Percentiles rank a stretch among this genome's conserved stretches.
Evolutionary conservation across 208 protist species (phyloP).

Genomic region (Acanthamoeba lenticulata): DNA sequence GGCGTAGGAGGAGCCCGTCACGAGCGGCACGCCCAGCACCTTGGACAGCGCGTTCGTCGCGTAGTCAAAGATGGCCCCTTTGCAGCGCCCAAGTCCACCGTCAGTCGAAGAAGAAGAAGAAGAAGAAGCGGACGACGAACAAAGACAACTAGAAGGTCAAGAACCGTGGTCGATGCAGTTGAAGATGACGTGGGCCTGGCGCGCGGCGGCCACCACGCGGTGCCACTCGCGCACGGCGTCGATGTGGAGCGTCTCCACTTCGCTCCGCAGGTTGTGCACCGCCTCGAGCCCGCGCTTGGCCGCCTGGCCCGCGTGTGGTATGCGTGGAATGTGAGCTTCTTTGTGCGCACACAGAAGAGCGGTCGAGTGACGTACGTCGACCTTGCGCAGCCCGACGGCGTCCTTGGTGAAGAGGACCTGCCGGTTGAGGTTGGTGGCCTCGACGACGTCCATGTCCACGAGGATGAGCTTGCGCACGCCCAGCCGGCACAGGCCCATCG

Average conservation of each 20-base stretch:
- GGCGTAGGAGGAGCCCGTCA: conserved; percentile 17
- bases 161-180: conserved; percentile 28
- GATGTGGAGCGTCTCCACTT: background rate
- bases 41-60: conserved; percentile 2
- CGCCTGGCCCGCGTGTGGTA: no score
- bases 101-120: no score
- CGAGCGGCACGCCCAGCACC: background rate
- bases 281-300: background rate
- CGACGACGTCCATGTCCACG: background rate
- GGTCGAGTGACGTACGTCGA: background rate
- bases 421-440: background rate
- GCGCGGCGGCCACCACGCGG: background rate
- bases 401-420: conserved; percentile 18
- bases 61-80: conserved; percentile 26
- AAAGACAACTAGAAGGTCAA: background rate
- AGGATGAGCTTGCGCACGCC: conserved; percentile 8
- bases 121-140: background rate
- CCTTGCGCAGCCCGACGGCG: background rate
- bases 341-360: background rate
- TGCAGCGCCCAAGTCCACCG: no score
- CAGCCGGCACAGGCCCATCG: background rate
- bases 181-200: background rate
- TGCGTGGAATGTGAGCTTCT: background rate
- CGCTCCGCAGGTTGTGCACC: background rate
- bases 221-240: conserved; percentile 11